Evolutionary conservation across 2,329 filamentous ascomycete genomes (phyloP), one percentile per base, ranked within the genome.

Genomic region (Kalmusia sp.): DNA sequence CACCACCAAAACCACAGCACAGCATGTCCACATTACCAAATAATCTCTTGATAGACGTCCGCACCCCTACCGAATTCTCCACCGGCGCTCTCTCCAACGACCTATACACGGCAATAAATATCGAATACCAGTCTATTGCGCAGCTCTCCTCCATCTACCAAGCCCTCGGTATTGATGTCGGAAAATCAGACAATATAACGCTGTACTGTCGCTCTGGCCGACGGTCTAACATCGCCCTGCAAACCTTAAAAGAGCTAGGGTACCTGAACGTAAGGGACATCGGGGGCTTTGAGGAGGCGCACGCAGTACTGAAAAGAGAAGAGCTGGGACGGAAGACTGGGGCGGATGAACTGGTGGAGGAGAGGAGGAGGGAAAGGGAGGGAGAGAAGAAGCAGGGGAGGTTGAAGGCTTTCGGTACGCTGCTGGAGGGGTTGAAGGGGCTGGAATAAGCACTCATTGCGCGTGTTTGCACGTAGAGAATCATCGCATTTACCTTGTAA

Each of bases 201-300:
- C 57, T 76, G 28, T 76, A 76, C 47, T 76, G 73, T 43, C 70
- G 72, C 11, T 70, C 66, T 3, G 73, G 73, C 0, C 55, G 73
- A 15, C 54, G 73, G 2, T 72, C 68, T 1, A 62, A 62, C 21
- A 70, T 76, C 41, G 73, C 73, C 27, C 50, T 68, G 43, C 58
- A 62, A 46, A 64, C 57, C 52, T 39, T 76, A 49, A 61, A 51
- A 52, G 52, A 56, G 6, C 28, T 73, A 51, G 73, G 73, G 14
- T 75, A 64, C 46, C 17, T 15, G 17, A 54, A 62, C 33, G 72
- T 70, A 11, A 59, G 73, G 30, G 68, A 75, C 52, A 72, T 75
- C 50, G 73, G 73, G 4, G 69, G 70, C 0, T 64, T 72, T 4
- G 73, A 75, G 24, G 67, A 67, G 3, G 73, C 73, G 41, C 54